Evolutionary conservation across 371 early-diverging fungal species (phyloP), one percentile per base, ranked within the genome.

Genomic region (Mortierella sp.): DNA sequence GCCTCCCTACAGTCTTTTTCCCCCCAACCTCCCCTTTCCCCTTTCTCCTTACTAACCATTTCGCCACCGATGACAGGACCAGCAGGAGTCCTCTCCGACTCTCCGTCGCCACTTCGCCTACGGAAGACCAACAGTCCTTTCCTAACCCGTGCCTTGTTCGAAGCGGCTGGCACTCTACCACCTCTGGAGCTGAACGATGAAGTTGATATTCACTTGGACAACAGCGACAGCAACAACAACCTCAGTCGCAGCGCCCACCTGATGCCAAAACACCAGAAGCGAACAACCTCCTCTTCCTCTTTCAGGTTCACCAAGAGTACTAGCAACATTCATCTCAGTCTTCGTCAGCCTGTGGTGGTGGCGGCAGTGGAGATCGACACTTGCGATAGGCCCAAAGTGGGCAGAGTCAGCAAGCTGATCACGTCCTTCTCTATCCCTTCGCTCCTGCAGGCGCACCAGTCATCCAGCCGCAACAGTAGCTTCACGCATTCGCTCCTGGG

Each of bases 341-440:
- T 17, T 46, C 25, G 31, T 28, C 12, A 48, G 31, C 29, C 24
- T 22, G 34, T n/a, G n/a, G n/a, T n/a, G n/a, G n/a, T n/a, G n/a
- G n/a, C n/a, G n/a, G n/a, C n/a, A n/a, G n/a, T n/a, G n/a, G n/a
- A 34, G 34, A 34, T 34, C 13, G 17, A 29, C 16, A 25, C 28
- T 25, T 2, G 57, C 29, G 53, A 41, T n/a, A 37, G 8, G 8
- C 28, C 14, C 27, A 41, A 41, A 37, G 59, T 9, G 3, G 54
- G 55, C 1, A 65, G 29, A 29, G 66, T 66, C 40, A 53, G 46
- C 17, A 31, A 43, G 37, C 39, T 72, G 50, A 53, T 61, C 43
- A 52, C 43, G 4, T 65, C 72, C 6, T 66, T 61, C 40, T 72
- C 66, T 0, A 65, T 51, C 28, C 46, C 53, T 25, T 72, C 72